These are phyloP conservation scores for Pythium grandisporangium DNA, from an alignment of 352 stramenopile species.

Conservation along the genomic window DNA sequence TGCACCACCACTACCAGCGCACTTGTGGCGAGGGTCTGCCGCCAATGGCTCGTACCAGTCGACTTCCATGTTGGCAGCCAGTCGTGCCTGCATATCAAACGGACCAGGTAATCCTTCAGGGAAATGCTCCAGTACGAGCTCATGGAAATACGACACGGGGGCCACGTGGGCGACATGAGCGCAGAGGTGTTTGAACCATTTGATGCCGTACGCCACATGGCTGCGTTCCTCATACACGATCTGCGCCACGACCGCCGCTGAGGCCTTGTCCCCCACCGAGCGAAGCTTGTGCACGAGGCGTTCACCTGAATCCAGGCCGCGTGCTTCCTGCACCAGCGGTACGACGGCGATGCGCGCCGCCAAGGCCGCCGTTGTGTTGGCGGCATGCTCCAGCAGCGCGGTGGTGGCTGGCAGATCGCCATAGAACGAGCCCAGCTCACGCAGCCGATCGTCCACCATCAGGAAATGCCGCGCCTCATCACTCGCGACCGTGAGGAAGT, in stretches of 20 bases:
- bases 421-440: constrained; percentile 53
- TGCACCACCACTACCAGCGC: neutral
- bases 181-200: constrained; percentile 69
- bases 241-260: constrained; percentile 53
- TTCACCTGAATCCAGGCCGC: constrained; percentile 68
- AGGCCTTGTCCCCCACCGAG: constrained; percentile 59
- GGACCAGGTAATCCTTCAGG: constrained; percentile 66
- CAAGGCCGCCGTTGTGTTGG: constrained; percentile 57
- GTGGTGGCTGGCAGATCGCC: constrained; percentile 52
- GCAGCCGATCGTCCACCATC: constrained; percentile 60
- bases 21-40: constrained; percentile 20
- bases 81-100: constrained; percentile 62
- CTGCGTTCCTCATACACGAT: constrained; percentile 74
- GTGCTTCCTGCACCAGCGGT: constrained; percentile 73
- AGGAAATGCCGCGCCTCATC: constrained; percentile 78
- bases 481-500: constrained; percentile 59
- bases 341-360: constrained; percentile 69
- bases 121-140: constrained; percentile 71
- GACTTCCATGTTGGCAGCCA: constrained; percentile 57
- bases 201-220: constrained; percentile 71
- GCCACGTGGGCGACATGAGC: constrained; percentile 29
- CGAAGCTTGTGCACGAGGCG: constrained; percentile 63
- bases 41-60: constrained; percentile 72
- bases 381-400: constrained; percentile 60
- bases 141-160: constrained; percentile 65